Percentiles rank a stretch among this genome's conserved stretches.
phyloP scores from a whole-genome alignment of 768 basidiomycete genomes.

The Solioccasus polychromus region DNA sequence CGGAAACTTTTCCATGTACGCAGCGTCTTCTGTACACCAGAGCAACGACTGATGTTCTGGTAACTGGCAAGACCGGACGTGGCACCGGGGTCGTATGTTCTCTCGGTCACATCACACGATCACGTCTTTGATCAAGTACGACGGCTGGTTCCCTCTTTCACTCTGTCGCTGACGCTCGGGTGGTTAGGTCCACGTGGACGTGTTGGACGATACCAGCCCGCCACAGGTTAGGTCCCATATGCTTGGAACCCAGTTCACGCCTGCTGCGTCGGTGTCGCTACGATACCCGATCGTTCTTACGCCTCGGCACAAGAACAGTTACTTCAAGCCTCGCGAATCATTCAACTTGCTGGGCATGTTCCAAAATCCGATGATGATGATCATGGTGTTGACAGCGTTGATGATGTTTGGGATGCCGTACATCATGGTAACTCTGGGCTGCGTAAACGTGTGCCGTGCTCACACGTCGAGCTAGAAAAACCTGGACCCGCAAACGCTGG shows the following conservation, averaged over 20 bases:
- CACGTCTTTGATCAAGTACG: constrained; percentile 68
- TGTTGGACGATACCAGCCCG: constrained; percentile 41
- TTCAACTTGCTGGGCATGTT: constrained; percentile 78
- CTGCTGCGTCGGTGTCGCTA: constrained; percentile 51
- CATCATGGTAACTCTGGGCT: constrained; percentile 52
- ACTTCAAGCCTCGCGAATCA: constrained; percentile 66
- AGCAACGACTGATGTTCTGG: constrained; percentile 7
- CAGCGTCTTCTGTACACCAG: not conserved
- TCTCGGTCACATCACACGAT: constrained; percentile 67
- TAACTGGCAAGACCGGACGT: constrained; percentile 58
- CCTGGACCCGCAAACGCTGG: constrained; percentile 65
- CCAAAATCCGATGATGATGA: constrained; percentile 81
- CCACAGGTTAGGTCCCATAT: constrained; percentile 62
- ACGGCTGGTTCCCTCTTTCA: not conserved
- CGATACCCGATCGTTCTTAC: constrained; percentile 59
- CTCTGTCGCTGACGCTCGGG: constrained; percentile 1
- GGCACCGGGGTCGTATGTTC: constrained; percentile 62
- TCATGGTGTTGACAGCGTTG: constrained; percentile 64
- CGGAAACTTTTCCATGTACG: constrained; percentile 70
- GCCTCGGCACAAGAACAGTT: constrained; percentile 54
- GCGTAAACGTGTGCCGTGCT: not conserved
- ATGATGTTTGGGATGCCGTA: constrained; percentile 76
- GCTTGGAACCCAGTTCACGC: constrained; percentile 65
- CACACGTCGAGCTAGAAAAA: constrained; percentile 52
- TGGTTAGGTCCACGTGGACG: constrained; percentile 64